A percentile compares a stretch with the other conserved stretches of the same genome.
These are phyloP conservation scores for Ilyonectria robusta DNA, from an alignment of 2,329 filamentous ascomycete genomes.

Conservation along the genomic window DNA sequence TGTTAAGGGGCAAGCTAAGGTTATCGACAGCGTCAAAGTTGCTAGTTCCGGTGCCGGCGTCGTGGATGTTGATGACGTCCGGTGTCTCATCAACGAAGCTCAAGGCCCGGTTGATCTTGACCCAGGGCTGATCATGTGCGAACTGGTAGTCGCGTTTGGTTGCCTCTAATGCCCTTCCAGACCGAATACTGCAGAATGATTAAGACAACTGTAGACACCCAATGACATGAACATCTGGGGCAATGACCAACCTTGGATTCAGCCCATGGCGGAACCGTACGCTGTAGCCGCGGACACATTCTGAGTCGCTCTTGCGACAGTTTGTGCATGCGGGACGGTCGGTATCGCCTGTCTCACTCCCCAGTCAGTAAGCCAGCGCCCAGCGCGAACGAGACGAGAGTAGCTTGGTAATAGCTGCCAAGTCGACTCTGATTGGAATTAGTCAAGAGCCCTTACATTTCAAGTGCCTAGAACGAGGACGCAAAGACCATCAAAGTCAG, in stretches of 20 bases:
- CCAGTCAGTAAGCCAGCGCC: constrained; percentile 24
- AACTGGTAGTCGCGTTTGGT: constrained; percentile 42
- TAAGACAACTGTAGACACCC: constrained; percentile 10
- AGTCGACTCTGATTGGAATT: background rate
- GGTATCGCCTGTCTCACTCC: constrained; percentile 36
- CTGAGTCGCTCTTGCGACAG: constrained; percentile 44
- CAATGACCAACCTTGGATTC: constrained; percentile 44
- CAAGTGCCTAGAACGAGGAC: constrained; percentile 35
- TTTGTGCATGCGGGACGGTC: constrained; percentile 43
- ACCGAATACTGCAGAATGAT: constrained; percentile 35
- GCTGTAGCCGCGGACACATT: constrained; percentile 48
- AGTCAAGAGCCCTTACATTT: constrained; percentile 37
- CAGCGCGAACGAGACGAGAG: background rate
- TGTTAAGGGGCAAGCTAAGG: constrained; percentile 8
- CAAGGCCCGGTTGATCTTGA: constrained; percentile 43
- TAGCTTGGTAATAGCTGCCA: background rate
- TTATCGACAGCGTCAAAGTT: constrained; percentile 33
- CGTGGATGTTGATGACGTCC: constrained; percentile 48
- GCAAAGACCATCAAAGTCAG: constrained; percentile 18
- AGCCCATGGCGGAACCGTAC: constrained; percentile 48
- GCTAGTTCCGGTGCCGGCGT: constrained; percentile 32
- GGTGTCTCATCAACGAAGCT: constrained; percentile 51
- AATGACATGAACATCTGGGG: background rate
- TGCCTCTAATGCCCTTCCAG: constrained; percentile 33
- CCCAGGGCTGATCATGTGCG: constrained; percentile 47